Percentiles rank a stretch among this genome's conserved stretches.
These are phyloP conservation scores for Multifurca ochricompacta DNA, from an alignment of 768 basidiomycete genomes.

Conservation along the genomic window DNA sequence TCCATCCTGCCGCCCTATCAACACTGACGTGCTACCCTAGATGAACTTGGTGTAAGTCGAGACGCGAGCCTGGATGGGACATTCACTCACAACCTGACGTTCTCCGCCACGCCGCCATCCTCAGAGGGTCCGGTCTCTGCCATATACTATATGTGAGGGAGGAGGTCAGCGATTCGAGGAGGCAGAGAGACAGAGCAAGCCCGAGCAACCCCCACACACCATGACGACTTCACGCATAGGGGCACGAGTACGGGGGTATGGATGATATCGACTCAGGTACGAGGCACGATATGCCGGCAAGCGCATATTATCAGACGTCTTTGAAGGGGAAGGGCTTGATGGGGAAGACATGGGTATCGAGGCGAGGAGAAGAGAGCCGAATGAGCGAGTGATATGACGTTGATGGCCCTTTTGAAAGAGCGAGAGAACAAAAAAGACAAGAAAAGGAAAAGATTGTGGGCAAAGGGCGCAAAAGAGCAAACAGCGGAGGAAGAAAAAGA, in stretches of 20 bases:
- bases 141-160: neutral
- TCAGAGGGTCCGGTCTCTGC: slow-evolving; percentile 1
- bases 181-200: no score
- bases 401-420: neutral
- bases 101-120: neutral
- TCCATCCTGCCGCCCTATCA: neutral
- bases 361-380: neutral
- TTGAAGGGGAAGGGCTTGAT: neutral
- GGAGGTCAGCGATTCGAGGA: neutral
- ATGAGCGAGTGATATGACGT: neutral
- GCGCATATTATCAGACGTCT: slow-evolving; percentile 5
- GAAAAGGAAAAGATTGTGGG: neutral
- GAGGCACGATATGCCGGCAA: slow-evolving; percentile 7
- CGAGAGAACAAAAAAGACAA: no score
- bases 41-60: neutral
- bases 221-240: slow-evolving; percentile 2
- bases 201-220: neutral
- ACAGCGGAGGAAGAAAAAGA: neutral
- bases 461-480: slow-evolving; percentile 12
- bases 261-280: slow-evolving; percentile 12
- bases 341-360: slow-evolving; percentile 13
- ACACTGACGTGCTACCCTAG: neutral
- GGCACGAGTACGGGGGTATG: slow-evolving; percentile 5
- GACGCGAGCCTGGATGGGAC: neutral
- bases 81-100: neutral